These are phyloP conservation scores for Cubamyces sp. DNA, from an alignment of 768 basidiomycete species.

Conservation along the genomic window DNA sequence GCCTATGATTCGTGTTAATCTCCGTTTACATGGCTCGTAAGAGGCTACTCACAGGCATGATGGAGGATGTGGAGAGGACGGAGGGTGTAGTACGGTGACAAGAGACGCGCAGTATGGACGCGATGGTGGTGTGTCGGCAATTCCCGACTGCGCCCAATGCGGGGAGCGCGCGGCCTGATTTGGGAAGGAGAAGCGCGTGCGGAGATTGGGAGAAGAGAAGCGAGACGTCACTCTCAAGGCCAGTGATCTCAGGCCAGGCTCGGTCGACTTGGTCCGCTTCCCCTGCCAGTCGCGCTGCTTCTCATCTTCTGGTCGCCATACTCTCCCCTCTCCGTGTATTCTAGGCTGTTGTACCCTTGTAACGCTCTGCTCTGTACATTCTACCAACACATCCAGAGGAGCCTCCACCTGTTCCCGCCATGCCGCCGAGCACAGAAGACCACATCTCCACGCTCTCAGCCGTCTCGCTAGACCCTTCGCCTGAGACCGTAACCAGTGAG, in stretches of 20 bases:
- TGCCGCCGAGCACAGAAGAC: constrained; percentile 40
- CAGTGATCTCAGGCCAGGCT: too few relatives aligned
- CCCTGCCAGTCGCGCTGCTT: not conserved
- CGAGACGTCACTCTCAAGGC: not conserved
- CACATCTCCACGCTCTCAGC: constrained; percentile 28
- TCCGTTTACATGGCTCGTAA: not conserved
- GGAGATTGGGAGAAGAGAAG: not conserved
- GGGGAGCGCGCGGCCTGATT: constrained; percentile 9
- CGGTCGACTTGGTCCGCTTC: too few relatives aligned
- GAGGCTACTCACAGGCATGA: constrained; percentile 30
- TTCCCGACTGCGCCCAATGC: constrained; percentile 9
- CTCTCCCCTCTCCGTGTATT: not conserved
- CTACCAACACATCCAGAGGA: too few relatives aligned
- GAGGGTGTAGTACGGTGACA: not conserved
- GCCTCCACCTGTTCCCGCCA: not conserved
- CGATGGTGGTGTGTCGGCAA: constrained; percentile 11
- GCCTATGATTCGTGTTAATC: constrained; percentile 55
- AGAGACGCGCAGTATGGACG: constrained; percentile 9
- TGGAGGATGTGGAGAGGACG: constrained; percentile 2
- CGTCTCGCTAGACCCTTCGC: constrained; percentile 49
- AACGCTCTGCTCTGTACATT: not conserved
- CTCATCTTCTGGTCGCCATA: not conserved
- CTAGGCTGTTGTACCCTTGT: not conserved
- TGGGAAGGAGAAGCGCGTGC: not conserved
- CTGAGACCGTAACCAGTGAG: constrained; percentile 80